phyloP scores from a whole-genome alignment of 768 basidiomycete species.

The Boletus reticulatus region DNA sequence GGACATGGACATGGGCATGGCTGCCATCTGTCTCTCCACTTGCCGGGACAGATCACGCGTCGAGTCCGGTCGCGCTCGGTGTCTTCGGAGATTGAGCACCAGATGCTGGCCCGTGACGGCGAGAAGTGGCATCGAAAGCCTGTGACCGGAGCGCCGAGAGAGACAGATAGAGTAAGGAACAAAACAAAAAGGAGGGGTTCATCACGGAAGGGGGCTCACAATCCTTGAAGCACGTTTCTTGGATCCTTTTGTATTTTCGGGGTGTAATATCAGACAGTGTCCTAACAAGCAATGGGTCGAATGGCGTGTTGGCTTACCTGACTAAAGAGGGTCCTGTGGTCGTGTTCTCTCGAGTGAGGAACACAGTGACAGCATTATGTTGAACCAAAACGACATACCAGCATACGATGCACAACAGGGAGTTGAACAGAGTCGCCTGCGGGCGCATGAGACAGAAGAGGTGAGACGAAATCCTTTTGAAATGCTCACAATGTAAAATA shows the following conservation, averaged over 20 bases:
- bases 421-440: neutral
- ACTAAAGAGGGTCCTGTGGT: neutral
- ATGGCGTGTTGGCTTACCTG: neutral
- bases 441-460: too few species aligned
- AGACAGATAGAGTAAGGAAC: neutral
- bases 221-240: neutral
- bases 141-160: neutral
- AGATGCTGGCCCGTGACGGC: neutral
- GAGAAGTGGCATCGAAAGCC: neutral
- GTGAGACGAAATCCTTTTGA: neutral
- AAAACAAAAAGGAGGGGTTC: too few species aligned
- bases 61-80: neutral
- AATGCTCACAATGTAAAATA: neutral
- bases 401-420: neutral
- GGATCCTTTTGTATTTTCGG: neutral
- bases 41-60: slow-evolving; percentile 13
- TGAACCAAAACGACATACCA: neutral
- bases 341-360: neutral
- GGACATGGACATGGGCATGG: too few species aligned
- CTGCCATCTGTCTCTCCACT: slow-evolving; percentile 11
- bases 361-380: too few species aligned
- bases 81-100: neutral
- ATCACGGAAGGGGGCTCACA: neutral
- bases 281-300: neutral
- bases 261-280: neutral